These are phyloP conservation scores for Orbilia oligospora DNA, from an alignment of 2,329 filamentous ascomycete species.

Conservation along the genomic window DNA sequence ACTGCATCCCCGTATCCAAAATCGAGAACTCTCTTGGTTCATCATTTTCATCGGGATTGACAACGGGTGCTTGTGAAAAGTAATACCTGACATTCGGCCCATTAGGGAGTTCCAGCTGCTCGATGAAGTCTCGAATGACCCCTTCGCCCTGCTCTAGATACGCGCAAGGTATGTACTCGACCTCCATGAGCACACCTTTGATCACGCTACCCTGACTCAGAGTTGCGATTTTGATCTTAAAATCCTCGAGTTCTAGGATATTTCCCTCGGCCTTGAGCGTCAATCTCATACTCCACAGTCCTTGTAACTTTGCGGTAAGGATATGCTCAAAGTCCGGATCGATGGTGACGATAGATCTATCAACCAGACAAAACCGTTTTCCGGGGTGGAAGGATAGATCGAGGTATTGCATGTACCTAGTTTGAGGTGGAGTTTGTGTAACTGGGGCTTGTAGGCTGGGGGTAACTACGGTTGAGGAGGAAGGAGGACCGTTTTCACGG, in stretches of 20 bases:
- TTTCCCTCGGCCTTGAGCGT: slow-evolving; percentile 62
- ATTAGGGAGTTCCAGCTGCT: slow-evolving; percentile 60
- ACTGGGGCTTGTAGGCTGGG: slow-evolving; percentile 16
- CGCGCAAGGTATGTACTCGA: slow-evolving; percentile 63
- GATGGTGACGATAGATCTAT: slow-evolving; percentile 62
- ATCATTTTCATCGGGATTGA: slow-evolving; percentile 27
- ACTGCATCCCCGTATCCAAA: slow-evolving; percentile 64
- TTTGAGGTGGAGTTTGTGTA: slow-evolving; percentile 25
- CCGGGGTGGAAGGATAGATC: slow-evolving; percentile 63
- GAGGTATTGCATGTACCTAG: slow-evolving; percentile 64
- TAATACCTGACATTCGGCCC: slow-evolving; percentile 61
- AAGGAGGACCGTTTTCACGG: slow-evolving; percentile 60
- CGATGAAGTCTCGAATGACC: slow-evolving; percentile 63
- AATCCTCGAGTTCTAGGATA: slow-evolving; percentile 63
- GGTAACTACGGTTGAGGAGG: slow-evolving; percentile 18
- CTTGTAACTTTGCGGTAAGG: slow-evolving; percentile 62
- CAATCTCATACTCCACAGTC: slow-evolving; percentile 62
- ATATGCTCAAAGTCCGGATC: slow-evolving; percentile 63
- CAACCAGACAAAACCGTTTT: slow-evolving; percentile 62
- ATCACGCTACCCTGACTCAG: slow-evolving; percentile 62
- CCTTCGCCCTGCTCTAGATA: slow-evolving; percentile 62
- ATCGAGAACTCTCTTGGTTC: slow-evolving; percentile 62
- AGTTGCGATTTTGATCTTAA: slow-evolving; percentile 62
- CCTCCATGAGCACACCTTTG: slow-evolving; percentile 63
- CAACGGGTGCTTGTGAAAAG: slow-evolving; percentile 58